Conservation (phyloP, 1,139 yeast species). For the Tardiomyces blankii region DNA sequence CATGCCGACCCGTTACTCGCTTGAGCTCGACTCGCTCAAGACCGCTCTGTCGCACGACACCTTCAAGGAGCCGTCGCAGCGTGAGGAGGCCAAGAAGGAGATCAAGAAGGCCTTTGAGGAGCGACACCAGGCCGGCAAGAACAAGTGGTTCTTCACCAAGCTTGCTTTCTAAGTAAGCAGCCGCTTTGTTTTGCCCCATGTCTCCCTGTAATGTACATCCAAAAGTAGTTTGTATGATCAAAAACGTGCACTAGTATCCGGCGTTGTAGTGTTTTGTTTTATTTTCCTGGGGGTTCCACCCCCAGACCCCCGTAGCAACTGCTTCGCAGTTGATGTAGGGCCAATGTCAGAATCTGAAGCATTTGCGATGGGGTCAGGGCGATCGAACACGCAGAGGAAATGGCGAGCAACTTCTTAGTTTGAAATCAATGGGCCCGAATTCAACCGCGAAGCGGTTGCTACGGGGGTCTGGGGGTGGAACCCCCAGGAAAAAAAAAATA, state of each 20-base stretch:
- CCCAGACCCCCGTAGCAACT: too few relatives aligned
- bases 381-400: too few relatives aligned
- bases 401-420: too few relatives aligned
- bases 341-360: too few relatives aligned
- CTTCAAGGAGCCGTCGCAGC: conserved; percentile 95
- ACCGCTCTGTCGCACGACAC: conserved; percentile 85
- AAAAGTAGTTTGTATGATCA: conserved; percentile 1
- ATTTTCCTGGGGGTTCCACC: too few relatives aligned
- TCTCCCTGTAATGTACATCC: conserved; percentile 2
- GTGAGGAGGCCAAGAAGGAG: conserved; percentile 98
- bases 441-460: too few relatives aligned
- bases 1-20: conserved; percentile 99
- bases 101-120: conserved; percentile 99
- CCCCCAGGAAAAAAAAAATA: too few relatives aligned
- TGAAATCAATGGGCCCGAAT: too few relatives aligned
- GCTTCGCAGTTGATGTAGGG: too few relatives aligned
- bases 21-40: conserved; percentile 95
- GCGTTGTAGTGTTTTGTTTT: too few relatives aligned
- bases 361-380: too few relatives aligned
- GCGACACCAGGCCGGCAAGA: conserved; percentile 99
- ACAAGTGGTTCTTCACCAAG: conserved; percentile 99
- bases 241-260: background rate
- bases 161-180: conserved; percentile 67
- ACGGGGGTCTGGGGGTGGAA: too few relatives aligned
- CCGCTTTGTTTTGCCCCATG: background rate